Evolutionary conservation across 148 eudicot species (phyloP).

Genomic region (Talinum fruticosum): DNA sequence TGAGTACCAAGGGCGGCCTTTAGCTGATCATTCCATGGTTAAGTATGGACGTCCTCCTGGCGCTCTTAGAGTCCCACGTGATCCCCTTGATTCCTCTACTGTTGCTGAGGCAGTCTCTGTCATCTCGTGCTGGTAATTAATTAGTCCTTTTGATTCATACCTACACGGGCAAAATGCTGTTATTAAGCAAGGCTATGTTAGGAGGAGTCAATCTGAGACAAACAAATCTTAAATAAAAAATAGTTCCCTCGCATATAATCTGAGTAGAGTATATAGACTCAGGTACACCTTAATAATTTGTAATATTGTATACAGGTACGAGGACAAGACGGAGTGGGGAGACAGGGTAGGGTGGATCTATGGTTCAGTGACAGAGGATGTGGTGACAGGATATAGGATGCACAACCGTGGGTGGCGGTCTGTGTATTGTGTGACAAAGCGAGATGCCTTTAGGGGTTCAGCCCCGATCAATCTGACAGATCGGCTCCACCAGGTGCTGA

Average conservation of each 20-base stretch:
- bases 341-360: conserved; percentile 96
- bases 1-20: conserved; percentile 86
- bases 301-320: conserved; percentile 47
- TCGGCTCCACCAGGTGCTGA: conserved; percentile 88
- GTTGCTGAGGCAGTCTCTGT: conserved; percentile 95
- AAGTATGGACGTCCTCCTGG: conserved; percentile 93
- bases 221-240: too few relatives aligned
- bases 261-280: too few relatives aligned
- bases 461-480: conserved; percentile 93
- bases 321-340: conserved; percentile 98
- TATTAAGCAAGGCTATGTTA: too few relatives aligned
- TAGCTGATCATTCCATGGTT: conserved; percentile 87
- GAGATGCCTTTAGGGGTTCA: conserved; percentile 85
- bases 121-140: conserved; percentile 83
- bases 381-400: conserved; percentile 91
- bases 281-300: background rate
- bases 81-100: conserved; percentile 73
- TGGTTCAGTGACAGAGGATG: conserved; percentile 94
- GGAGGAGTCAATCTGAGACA: too few relatives aligned
- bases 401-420: conserved; percentile 98
- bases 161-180: background rate
- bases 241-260: too few relatives aligned
- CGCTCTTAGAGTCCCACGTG: conserved; percentile 60
- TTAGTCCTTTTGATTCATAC: background rate
- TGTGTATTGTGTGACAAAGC: conserved; percentile 79